A percentile compares a stretch with the other conserved stretches of the same genome.
Conservation (phyloP, 2,329 filamentous ascomycete genomes). For the Penicillium psychrosexuale region DNA sequence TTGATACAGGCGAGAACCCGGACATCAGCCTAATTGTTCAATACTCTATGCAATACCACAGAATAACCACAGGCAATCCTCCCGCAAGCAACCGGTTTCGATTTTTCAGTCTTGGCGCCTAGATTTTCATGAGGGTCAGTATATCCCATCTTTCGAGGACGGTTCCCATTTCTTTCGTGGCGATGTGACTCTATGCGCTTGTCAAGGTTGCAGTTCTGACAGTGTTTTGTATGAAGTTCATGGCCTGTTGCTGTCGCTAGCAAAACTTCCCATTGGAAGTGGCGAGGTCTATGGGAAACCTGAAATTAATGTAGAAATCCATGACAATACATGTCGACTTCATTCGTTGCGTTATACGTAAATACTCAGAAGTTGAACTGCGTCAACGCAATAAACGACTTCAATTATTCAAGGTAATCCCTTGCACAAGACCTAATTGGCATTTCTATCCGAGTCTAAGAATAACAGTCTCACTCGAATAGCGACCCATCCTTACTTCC, state of each 20-base stretch:
- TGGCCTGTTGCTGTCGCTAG: neutral
- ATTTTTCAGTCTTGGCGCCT: neutral
- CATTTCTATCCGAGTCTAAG: neutral
- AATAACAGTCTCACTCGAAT: too few relatives aligned
- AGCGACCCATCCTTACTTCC: neutral
- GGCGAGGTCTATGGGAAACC: neutral
- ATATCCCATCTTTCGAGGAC: neutral
- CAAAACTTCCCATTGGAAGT: neutral
- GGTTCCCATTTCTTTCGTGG: neutral
- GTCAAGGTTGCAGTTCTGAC: neutral
- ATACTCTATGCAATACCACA: neutral
- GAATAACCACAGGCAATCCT: neutral
- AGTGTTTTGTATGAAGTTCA: neutral
- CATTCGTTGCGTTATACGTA: neutral
- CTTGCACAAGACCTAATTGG: too few relatives aligned
- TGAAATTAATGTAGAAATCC: neutral
- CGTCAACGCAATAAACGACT: too few relatives aligned
- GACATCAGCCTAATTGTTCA: neutral
- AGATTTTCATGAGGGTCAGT: neutral
- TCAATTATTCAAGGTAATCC: neutral
- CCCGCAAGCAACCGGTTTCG: neutral
- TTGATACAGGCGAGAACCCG: slow-evolving; percentile 2
- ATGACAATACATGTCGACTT: neutral
- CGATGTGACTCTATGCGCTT: neutral
- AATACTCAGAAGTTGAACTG: neutral